Conservation (phyloP, 352 stramenopile genomes). For the Phytophthora tentaculata region DNA sequence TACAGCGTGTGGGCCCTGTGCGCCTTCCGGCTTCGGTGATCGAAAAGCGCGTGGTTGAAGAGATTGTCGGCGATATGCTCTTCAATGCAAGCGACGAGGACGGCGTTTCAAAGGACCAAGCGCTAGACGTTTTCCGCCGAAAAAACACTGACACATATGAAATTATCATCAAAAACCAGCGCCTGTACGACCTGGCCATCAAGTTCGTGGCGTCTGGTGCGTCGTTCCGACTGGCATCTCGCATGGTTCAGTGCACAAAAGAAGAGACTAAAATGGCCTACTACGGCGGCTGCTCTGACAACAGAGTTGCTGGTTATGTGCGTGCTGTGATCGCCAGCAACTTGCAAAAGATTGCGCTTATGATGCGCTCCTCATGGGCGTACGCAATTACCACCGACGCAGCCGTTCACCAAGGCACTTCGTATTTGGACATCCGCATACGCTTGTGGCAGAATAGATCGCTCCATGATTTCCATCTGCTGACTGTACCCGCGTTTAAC, state of each 20-base stretch:
- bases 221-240: constrained; percentile 59
- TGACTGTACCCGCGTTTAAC: constrained; percentile 56
- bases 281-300: constrained; percentile 58
- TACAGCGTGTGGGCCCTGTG: constrained; percentile 43
- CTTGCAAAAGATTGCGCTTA: constrained; percentile 63
- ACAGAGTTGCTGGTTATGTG: constrained; percentile 55
- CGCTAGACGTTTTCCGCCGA: constrained; percentile 55
- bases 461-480: constrained; percentile 65
- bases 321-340: constrained; percentile 65
- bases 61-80: constrained; percentile 59
- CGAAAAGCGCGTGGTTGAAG: constrained; percentile 59
- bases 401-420: constrained; percentile 55
- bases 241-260: constrained; percentile 61
- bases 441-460: constrained; percentile 58
- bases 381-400: constrained; percentile 59
- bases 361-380: constrained; percentile 69
- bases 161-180: constrained; percentile 69
- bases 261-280: constrained; percentile 63
- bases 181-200: constrained; percentile 65
- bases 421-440: constrained; percentile 62
- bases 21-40: constrained; percentile 63
- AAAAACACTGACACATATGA: constrained; percentile 57
- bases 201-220: constrained; percentile 67
- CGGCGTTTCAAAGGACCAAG: constrained; percentile 43
- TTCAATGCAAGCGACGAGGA: constrained; percentile 55